Conservation (phyloP, 1,284 basidiomycete species). For the Athelia psychrophila region DNA sequence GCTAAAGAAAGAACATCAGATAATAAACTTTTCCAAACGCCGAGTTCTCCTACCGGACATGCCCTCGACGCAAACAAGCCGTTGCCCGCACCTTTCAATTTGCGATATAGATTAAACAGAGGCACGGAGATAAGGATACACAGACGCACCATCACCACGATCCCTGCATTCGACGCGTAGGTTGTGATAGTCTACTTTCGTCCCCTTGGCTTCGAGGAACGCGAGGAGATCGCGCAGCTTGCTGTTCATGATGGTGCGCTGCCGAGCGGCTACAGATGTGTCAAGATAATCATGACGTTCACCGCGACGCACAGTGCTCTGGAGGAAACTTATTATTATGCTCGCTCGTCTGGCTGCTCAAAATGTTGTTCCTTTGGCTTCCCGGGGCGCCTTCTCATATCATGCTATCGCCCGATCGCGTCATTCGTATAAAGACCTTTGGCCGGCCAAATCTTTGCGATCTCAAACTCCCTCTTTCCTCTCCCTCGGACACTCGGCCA, state of each 20-base stretch:
- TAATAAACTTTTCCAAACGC: background rate
- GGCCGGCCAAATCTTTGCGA: background rate
- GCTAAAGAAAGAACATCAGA: too few relatives aligned
- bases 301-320: too few relatives aligned
- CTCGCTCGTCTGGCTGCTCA: too few relatives aligned
- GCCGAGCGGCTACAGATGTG: background rate
- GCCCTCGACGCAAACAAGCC: constrained; percentile 60
- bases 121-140: constrained; percentile 20
- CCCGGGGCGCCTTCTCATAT: too few relatives aligned
- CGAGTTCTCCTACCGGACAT: constrained; percentile 36
- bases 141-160: constrained; percentile 23
- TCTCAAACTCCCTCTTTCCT: constrained; percentile 4
- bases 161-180: constrained; percentile 45
- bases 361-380: too few relatives aligned
- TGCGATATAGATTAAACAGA: background rate
- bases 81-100: constrained; percentile 55
- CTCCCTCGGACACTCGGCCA: constrained; percentile 6
- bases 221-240: constrained; percentile 38
- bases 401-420: too few relatives aligned
- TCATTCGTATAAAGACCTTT: constrained; percentile 6
- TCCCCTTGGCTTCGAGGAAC: constrained; percentile 57
- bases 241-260: background rate
- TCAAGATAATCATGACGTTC: too few relatives aligned
- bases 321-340: too few relatives aligned
- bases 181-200: constrained; percentile 33